A percentile compares a stretch with the other conserved stretches of the same genome.
phyloP scores from a whole-genome alignment of 805 yeast species.

The Maudiozyma saulgeensis region DNA sequence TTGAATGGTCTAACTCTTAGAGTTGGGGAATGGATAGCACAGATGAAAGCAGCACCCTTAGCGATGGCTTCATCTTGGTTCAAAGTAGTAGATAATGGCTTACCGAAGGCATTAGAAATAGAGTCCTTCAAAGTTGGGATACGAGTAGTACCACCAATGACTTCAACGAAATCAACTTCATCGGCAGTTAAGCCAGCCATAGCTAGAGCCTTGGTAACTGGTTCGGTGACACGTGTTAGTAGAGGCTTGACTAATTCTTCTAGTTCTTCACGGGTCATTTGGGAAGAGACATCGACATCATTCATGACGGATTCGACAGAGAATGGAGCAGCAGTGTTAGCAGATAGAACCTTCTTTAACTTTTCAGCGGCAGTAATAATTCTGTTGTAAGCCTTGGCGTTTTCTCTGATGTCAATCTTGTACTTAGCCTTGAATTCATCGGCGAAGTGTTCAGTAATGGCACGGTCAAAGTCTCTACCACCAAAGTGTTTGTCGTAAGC shows the following conservation, averaged over 20 bases:
- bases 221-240: conserved; percentile 63
- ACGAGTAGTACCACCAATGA: conserved; percentile 97
- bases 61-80: conserved; percentile 99
- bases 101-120: conserved; percentile 71
- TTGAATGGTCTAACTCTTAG: conserved; percentile 97
- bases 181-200: conserved; percentile 64
- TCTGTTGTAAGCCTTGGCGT: conserved; percentile 93
- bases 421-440: conserved; percentile 83
- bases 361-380: conserved; percentile 85
- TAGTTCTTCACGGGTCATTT: conserved; percentile 81
- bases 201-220: conserved; percentile 73
- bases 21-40: conserved; percentile 98
- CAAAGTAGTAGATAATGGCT: conserved; percentile 82
- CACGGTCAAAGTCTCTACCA: conserved; percentile 93
- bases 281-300: conserved; percentile 89
- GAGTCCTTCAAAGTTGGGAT: conserved; percentile 86
- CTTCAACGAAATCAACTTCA: conserved; percentile 84
- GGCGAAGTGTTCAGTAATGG: conserved; percentile 91
- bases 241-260: conserved; percentile 83
- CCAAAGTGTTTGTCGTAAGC: conserved; percentile 95
- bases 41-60: conserved; percentile 96
- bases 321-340: conserved; percentile 90
- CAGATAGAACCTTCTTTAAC: conserved; percentile 92
- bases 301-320: conserved; percentile 94
- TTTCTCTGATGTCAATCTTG: conserved; percentile 83